phyloP scores from a whole-genome alignment of 306 rosid genomes.

The Hippophae gyantsensis region DNA sequence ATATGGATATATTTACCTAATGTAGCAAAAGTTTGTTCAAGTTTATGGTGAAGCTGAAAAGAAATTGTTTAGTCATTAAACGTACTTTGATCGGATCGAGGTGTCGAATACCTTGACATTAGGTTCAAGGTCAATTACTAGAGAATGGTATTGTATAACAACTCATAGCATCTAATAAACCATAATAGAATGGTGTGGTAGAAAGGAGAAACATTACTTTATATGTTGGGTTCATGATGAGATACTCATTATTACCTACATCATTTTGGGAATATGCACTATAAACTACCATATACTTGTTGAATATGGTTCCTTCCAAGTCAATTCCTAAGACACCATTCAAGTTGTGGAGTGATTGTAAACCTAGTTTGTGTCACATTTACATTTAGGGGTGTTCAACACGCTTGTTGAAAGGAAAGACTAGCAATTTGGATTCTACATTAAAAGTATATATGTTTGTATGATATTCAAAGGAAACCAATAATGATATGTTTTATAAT shows the following conservation, averaged over 20 bases:
- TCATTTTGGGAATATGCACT: too few species aligned
- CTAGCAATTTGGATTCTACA: neutral
- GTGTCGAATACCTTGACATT: neutral
- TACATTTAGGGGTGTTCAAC: neutral
- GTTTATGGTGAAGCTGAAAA: neutral
- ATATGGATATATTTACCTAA: too few species aligned
- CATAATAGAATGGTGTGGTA: too few species aligned
- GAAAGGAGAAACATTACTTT: too few species aligned
- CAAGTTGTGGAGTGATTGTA: neutral
- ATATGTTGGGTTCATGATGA: neutral
- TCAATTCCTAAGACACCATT: neutral
- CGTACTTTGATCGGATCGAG: neutral
- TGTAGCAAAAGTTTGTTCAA: neutral
- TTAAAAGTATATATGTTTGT: neutral
- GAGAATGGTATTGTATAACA: neutral
- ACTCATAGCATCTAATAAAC: neutral
- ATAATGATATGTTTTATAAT: too few species aligned
- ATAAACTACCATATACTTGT: neutral
- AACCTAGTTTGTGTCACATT: neutral
- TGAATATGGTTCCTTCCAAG: neutral
- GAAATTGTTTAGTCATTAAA: neutral
- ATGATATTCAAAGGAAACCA: too few species aligned
- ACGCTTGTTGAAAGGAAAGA: neutral
- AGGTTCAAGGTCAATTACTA: neutral
- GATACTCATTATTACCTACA: neutral